Evolutionary conservation across 2,329 filamentous ascomycete species (phyloP), one percentile per base, ranked within the genome.

Genomic region (Penicillium polonicum): DNA sequence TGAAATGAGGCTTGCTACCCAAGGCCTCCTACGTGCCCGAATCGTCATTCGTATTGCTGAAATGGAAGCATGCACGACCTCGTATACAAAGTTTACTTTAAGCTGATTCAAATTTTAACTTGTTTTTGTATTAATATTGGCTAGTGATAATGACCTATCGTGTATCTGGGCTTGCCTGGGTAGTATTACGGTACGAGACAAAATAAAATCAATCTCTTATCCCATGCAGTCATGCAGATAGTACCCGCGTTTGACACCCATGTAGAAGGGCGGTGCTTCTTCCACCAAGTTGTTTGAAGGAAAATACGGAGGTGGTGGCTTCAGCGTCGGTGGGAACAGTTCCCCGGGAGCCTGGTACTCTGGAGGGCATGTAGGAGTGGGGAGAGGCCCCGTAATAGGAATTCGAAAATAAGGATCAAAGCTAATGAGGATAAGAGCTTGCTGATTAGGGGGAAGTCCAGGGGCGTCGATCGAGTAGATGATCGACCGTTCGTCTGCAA

Each of bases 401-500:
- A 75, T 65, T 38, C 65, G 66, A 41, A 76, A 69, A 3, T 64
- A 59, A 0, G 75, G 75, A 58, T 78, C 75, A 55, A 78, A 78
- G 50, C 70, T 76, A 55, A 78, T 69, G 39, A 77, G 66, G 9
- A 77, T 61, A 23, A 78, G 65, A 3, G 73, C 71, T 43, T 72
- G 65, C 31, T 73, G 62, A 7, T 55, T 62, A 3, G 55, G 53
- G 2, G 58, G 43, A 2, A 68, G 53, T 6, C 63, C 68, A 0
- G 68, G 60, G 4, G 68, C 65, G 8, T 74, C 66, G 8, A 75
- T 68, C 1, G 74, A 74, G 57, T 78, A 78, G 19, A 78, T 57
- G 19, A 78, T 62, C 1, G 75, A 75, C 13, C 75, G 70, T 42
- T 78, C 75, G 23, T 77, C 76, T 2, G 73, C 67, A 27, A 70